Base-by-base conservation (phyloP, 2,329 filamentous ascomycete species). In the Phaeosphaeriaceae sp. region DNA sequence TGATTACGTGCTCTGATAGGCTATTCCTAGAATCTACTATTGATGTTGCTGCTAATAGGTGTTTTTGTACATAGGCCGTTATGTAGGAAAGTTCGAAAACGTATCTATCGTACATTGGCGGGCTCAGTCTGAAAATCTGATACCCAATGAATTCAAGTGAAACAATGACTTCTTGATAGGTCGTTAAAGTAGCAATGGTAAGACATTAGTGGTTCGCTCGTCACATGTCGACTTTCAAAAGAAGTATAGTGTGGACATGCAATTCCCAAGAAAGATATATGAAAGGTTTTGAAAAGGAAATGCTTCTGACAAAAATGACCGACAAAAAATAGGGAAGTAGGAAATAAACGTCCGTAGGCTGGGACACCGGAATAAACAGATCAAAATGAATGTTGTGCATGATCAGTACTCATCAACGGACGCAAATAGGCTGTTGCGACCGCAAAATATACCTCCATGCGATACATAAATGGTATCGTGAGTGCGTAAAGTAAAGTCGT, bases 21-120 rank as follows among this genome's bases (percentile, higher is more conserved):
- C 45, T 52, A 37, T 54, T 41, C 18, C 42, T 59, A 43, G 39
- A 40, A 54, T 64, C 52, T 64, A 61, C 52, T 65, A 66, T 68
- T 55, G 60, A 63, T 68, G 63, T 45, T 66, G 55, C 52, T 64
- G 66, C 60, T 70, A 63, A 57, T 65, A 63, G 51, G 50, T 66
- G 61, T 56, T 70, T 71, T 73, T 70, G 54, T 71, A 73, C 67
- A 72, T 50, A 70, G 66, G 69, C 67, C 68, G 68, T 73, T 53
- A 70, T 53, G 38, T 40, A 52, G 49, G 50, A 44, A 50, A 53
- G 54, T 45, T 54, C 52, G 46, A 52, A 54, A 56, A 50, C 48
- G 56, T 59, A 60, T 66, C 56, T 73, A 72, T 71, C 55, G 60
- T 72, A 72, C 70, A 72, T 48, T 8, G 26, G 44, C 37, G 23